Percentiles rank a stretch among this genome's conserved stretches.
phyloP scores from a whole-genome alignment of 805 yeast species.

The Cyberlindnera suaveolens region DNA sequence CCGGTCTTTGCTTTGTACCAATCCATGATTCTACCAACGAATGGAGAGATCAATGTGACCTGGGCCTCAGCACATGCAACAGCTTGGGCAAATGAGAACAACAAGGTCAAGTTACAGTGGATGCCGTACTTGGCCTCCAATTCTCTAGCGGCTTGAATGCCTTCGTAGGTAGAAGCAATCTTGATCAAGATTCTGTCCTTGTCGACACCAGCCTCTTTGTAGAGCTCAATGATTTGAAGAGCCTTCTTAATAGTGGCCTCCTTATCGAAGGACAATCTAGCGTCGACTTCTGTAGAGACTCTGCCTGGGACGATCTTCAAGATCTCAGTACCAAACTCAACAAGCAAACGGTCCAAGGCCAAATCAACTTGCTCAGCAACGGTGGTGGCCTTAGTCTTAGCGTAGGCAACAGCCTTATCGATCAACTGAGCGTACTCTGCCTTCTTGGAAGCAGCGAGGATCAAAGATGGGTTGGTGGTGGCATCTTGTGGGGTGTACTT shows the following conservation, averaged over 20 bases:
- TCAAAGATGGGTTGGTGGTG: constrained; percentile 97
- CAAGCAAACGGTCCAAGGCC: constrained; percentile 89
- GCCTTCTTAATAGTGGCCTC: constrained; percentile 94
- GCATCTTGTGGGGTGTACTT: constrained; percentile 99
- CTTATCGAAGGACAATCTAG: constrained; percentile 94
- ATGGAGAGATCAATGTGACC: constrained; percentile 95
- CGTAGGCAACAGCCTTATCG: constrained; percentile 86
- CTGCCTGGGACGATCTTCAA: constrained; percentile 96
- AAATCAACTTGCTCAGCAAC: constrained; percentile 60
- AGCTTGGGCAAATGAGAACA: constrained; percentile 95
- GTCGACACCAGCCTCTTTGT: constrained; percentile 75
- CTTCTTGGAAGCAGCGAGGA: constrained; percentile 91
- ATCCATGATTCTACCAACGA: constrained; percentile 98
- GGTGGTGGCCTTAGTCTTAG: constrained; percentile 49
- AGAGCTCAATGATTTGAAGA: constrained; percentile 78
- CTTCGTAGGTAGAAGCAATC: constrained; percentile 98
- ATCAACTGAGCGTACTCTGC: constrained; percentile 83
- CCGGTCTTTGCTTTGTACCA: constrained; percentile 97
- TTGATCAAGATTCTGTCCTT: constrained; percentile 92
- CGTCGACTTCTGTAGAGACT: constrained; percentile 98
- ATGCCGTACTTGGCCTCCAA: constrained; percentile 85
- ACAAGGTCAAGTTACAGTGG: constrained; percentile 91
- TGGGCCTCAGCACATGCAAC: constrained; percentile 98
- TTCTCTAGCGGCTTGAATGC: constrained; percentile 97
- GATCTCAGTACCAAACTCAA: constrained; percentile 94